A percentile compares a stretch with the other conserved stretches of the same genome.
phyloP scores from a whole-genome alignment of 2,329 filamentous ascomycete species.

The Emericellopsis atlantica region DNA sequence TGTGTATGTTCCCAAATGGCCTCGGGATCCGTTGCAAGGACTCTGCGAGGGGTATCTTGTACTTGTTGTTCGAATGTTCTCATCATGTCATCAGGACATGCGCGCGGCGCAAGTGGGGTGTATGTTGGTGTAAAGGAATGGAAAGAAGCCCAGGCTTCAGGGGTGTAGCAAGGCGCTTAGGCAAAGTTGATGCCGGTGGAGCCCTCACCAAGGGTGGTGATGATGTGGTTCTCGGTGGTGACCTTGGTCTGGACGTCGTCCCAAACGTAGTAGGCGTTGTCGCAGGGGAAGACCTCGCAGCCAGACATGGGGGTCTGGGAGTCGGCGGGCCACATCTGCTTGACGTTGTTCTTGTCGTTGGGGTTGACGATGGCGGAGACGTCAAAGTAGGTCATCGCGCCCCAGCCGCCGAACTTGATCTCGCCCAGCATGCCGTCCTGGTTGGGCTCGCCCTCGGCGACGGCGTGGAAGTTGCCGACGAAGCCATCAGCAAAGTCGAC shows the following conservation, averaged over 20 bases:
- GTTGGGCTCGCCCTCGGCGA: constrained; percentile 28
- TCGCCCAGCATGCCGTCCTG: constrained; percentile 39
- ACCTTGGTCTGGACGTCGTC: constrained; percentile 44
- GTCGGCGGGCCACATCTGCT: constrained; percentile 36
- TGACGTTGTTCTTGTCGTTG: constrained; percentile 35
- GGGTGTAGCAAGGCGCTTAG: background rate
- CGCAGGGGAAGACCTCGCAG: constrained; percentile 38
- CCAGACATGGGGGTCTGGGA: constrained; percentile 29
- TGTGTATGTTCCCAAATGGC: background rate
- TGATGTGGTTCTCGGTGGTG: constrained; percentile 32
- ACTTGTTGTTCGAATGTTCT: background rate
- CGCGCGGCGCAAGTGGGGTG: constrained; percentile 1
- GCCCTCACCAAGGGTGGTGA: constrained; percentile 34
- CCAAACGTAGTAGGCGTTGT: constrained; percentile 37
- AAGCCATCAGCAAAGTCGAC: constrained; percentile 29
- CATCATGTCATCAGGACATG: constrained; percentile 2
- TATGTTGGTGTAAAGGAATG: background rate
- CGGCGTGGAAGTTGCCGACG: constrained; percentile 38
- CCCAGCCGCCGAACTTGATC: constrained; percentile 34
- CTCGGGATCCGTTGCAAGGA: background rate
- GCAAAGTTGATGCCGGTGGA: constrained; percentile 7
- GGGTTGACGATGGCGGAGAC: constrained; percentile 45
- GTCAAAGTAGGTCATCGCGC: constrained; percentile 40
- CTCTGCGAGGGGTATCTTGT: constrained; percentile 1
- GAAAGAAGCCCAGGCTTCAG: background rate